Conservation (phyloP, 805 yeast genomes). For the Candida hispaniensis region DNA sequence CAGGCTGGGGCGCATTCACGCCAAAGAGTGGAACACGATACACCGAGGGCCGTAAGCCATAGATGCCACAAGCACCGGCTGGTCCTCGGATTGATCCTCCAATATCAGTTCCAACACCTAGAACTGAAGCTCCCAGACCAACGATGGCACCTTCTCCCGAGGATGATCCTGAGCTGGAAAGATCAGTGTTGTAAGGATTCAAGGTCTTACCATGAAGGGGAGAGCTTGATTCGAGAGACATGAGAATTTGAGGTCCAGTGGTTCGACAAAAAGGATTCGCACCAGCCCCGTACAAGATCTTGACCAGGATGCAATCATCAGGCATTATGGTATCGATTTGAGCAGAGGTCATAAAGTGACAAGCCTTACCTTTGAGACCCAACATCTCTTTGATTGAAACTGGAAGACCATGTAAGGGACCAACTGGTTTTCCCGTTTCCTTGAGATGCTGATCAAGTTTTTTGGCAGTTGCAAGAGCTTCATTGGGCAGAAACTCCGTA, state of each 20-base stretch:
- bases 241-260: slow-evolving; percentile 43
- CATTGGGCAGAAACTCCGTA: slow-evolving; percentile 27
- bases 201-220: slow-evolving; percentile 38
- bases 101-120: slow-evolving; percentile 44
- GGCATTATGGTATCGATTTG: slow-evolving; percentile 9
- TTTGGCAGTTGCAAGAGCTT: slow-evolving; percentile 32
- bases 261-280: slow-evolving; percentile 58
- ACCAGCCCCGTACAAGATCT: slow-evolving; percentile 32
- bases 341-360: slow-evolving; percentile 7
- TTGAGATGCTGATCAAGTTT: slow-evolving; percentile 41
- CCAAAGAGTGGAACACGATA: slow-evolving; percentile 35
- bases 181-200: slow-evolving; percentile 36
- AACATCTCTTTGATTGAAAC: slow-evolving; percentile 33
- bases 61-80: slow-evolving; percentile 35
- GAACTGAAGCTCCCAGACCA: slow-evolving; percentile 36
- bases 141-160: slow-evolving; percentile 46
- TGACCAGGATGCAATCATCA: slow-evolving; percentile 17
- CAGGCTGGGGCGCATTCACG: slow-evolving; percentile 40
- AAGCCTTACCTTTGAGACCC: slow-evolving; percentile 14
- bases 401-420: slow-evolving; percentile 59
- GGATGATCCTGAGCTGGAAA: slow-evolving; percentile 44
- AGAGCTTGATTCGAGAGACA: slow-evolving; percentile 43
- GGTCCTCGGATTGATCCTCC: slow-evolving; percentile 45
- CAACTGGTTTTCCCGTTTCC: slow-evolving; percentile 39
- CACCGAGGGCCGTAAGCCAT: slow-evolving; percentile 37